phyloP scores from a whole-genome alignment of 1,284 basidiomycete species.

The Quambalaria eucalypti region DNA sequence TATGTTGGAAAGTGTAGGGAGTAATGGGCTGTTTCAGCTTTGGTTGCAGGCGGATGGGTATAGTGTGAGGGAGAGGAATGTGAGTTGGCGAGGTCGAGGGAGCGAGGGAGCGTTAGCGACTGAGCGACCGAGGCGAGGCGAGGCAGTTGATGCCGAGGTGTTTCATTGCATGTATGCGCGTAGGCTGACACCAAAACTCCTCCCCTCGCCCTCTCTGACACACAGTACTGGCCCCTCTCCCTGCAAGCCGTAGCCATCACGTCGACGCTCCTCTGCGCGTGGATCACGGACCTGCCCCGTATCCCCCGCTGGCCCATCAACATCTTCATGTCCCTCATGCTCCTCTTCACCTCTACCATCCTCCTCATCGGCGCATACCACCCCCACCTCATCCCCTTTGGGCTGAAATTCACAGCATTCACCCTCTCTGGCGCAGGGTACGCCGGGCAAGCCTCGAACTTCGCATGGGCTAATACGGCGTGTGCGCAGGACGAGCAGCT shows the following conservation, averaged over 20 bases:
- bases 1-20: slow-evolving; percentile 62
- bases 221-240: slow-evolving; percentile 22
- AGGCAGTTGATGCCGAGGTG: background rate
- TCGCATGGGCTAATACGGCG: slow-evolving; percentile 42
- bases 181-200: slow-evolving; percentile 1
- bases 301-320: slow-evolving; percentile 12
- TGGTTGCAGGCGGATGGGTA: slow-evolving; percentile 56
- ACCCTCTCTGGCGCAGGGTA: slow-evolving; percentile 33
- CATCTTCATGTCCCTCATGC: slow-evolving; percentile 16
- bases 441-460: slow-evolving; percentile 41
- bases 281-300: slow-evolving; percentile 15
- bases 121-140: background rate
- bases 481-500: slow-evolving; percentile 34
- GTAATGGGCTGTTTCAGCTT: slow-evolving; percentile 67
- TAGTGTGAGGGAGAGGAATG: slow-evolving; percentile 1
- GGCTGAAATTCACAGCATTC: slow-evolving; percentile 30
- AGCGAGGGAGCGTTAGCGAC: no score
- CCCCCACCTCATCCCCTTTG: no score
- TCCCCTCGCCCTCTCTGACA: slow-evolving; percentile 19
- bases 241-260: slow-evolving; percentile 24
- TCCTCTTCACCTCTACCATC: slow-evolving; percentile 18
- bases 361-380: slow-evolving; percentile 25
- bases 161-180: background rate
- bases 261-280: slow-evolving; percentile 17
- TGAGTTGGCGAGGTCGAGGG: no score